Evolutionary conservation across 768 basidiomycete species (phyloP).

Genomic region (Psilocybe cyanescens): DNA sequence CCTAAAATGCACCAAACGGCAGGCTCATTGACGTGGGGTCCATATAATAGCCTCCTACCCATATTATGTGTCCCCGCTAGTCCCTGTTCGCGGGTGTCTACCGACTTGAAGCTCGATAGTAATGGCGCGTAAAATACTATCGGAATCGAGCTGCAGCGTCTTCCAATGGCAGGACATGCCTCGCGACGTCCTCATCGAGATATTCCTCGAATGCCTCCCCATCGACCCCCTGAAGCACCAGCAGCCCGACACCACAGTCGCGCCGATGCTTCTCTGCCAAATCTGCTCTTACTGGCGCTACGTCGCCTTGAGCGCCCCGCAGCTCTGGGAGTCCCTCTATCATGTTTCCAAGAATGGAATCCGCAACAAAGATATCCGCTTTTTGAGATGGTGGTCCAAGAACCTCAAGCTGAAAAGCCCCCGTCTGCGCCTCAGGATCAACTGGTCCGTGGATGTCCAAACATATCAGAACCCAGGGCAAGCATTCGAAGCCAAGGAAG

Average conservation of each 20-base stretch:
- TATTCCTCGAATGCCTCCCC: slow-evolving; percentile 1
- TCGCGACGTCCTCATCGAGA: background rate
- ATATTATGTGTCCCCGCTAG: too few species aligned
- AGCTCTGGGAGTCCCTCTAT: background rate
- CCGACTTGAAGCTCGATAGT: too few species aligned
- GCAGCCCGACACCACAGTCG: background rate
- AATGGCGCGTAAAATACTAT: background rate
- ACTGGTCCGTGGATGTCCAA: background rate
- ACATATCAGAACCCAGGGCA: background rate
- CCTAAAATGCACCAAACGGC: too few species aligned
- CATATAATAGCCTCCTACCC: too few species aligned
- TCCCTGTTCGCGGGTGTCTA: too few species aligned
- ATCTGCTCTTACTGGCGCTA: slow-evolving; percentile 4
- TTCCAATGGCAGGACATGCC: slow-evolving; percentile 1
- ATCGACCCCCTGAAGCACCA: background rate
- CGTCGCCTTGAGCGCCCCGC: background rate
- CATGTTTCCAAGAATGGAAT: background rate
- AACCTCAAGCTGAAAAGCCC: background rate
- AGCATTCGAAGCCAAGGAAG: background rate
- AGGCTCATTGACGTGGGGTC: too few species aligned
- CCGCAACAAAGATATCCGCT: background rate
- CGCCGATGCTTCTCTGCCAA: slow-evolving; percentile 6
- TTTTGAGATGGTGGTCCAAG: background rate
- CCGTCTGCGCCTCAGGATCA: background rate
- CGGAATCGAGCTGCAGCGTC: background rate